Conservation (phyloP, 805 yeast genomes). For the Lachancea fermentati region DNA sequence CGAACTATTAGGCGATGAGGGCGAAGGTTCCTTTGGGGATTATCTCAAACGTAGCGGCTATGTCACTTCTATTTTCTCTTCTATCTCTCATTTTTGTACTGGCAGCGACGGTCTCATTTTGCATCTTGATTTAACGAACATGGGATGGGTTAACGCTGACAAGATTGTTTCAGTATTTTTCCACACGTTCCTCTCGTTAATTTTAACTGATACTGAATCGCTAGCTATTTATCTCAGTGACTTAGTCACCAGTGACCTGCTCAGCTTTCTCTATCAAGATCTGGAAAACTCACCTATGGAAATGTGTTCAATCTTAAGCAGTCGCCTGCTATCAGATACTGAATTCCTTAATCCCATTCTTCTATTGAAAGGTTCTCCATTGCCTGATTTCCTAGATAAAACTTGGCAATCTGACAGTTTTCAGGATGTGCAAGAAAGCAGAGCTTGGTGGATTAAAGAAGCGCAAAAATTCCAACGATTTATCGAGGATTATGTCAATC, state of each 20-base stretch:
- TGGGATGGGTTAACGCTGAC: constrained; percentile 38
- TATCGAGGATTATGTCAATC: constrained; percentile 25
- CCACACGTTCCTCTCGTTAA: constrained; percentile 12
- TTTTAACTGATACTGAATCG: constrained; percentile 18
- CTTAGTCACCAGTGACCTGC: constrained; percentile 40
- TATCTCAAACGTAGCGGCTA: constrained; percentile 33
- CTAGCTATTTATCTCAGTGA: constrained; percentile 44
- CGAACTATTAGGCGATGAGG: constrained; percentile 59
- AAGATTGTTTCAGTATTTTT: constrained; percentile 35
- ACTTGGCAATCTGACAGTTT: constrained; percentile 10
- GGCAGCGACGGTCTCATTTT: constrained; percentile 40
- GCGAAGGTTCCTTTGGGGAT: constrained; percentile 43
- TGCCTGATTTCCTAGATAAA: constrained; percentile 22
- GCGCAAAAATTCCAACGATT: constrained; percentile 36
- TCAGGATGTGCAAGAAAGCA: constrained; percentile 30
- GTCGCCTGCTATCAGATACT: constrained; percentile 38
- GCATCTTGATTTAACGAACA: constrained; percentile 43
- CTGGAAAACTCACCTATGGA: constrained; percentile 37
- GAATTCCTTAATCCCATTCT: constrained; percentile 31
- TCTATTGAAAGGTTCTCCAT: constrained; percentile 39
- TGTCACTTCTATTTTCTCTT: constrained; percentile 39
- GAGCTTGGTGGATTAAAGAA: constrained; percentile 39
- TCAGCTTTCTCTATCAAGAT: constrained; percentile 42
- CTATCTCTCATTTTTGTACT: constrained; percentile 34
- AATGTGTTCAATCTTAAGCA: constrained; percentile 40